Evolutionary conservation across 768 basidiomycete species (phyloP), one percentile per base, ranked within the genome.

Genomic region (Pholiota conissans): DNA sequence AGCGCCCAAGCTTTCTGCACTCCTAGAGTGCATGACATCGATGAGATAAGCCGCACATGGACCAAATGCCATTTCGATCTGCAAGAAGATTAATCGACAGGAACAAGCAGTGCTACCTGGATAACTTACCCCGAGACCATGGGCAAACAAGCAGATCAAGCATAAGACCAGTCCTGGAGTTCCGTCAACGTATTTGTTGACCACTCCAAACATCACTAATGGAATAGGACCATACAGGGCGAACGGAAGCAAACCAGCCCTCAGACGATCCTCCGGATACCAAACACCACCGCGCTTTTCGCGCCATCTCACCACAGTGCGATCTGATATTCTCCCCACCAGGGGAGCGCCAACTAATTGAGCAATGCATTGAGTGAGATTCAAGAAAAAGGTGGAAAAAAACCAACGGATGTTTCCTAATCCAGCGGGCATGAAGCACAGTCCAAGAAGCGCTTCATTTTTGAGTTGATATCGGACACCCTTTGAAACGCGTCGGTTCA

Each of bases 261-360:
- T 77, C 24, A 90, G 75, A 5, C 88, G 81, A 61, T 88, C 89
- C 67, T 91, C 87, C 0, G 87, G 87, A 40, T 82, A 79, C 85
- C 84, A 88, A 1, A 73, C 62, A 0, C 86, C 86, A 0, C 76
- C 76, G 22, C 86, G 79, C 5, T 71, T 66, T 46, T 74, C 69
- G 14, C 78, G 78, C 71, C 81, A 85, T 37, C 64, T 66, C 16
- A 78, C 70, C 22, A 91, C 73, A 0, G 79, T 70, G 26, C 61
- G 58, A 66, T 90, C 89, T 0, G 89, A 89, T 0, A 87, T 58
- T n/a, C 60, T 58, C 3, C 64, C 64, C 5, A 59, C 58, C 14
- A 59, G 11, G n/a, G 51, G 54, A n/a, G 62, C 60, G 32, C 62
- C 63, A 22, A 60, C 64, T 66, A 29, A 24, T 28, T 48, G 11